Evolutionary conservation across 1,139 yeast genomes (phyloP).

Genomic region (Dujonia santamariae): DNA sequence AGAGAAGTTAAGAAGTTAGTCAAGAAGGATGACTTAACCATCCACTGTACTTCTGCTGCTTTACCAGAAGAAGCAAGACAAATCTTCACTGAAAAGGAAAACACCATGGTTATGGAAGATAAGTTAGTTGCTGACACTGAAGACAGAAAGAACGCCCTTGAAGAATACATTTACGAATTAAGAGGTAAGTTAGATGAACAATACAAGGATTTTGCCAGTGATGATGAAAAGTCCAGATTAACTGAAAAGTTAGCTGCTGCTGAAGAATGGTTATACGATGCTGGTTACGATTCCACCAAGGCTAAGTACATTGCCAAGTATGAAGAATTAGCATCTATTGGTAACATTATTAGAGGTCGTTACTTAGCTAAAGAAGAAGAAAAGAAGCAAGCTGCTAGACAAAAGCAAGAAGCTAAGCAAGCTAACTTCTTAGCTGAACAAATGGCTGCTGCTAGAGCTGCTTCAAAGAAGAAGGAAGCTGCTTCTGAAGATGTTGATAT

Average conservation of each 20-base stretch:
- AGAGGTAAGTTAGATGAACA: slow-evolving; percentile 96
- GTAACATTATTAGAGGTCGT: slow-evolving; percentile 95
- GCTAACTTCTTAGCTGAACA: slow-evolving; percentile 89
- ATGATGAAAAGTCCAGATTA: slow-evolving; percentile 82
- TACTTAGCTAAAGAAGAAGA: slow-evolving; percentile 93
- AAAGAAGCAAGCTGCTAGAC: slow-evolving; percentile 83
- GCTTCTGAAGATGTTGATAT: slow-evolving; percentile 40
- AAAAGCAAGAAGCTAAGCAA: slow-evolving; percentile 84
- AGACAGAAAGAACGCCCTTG: slow-evolving; percentile 96
- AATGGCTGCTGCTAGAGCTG: slow-evolving; percentile 76
- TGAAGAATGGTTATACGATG: slow-evolving; percentile 98
- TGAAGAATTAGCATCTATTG: slow-evolving; percentile 93
- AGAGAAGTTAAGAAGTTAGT: slow-evolving; percentile 90
- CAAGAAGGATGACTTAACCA: slow-evolving; percentile 76
- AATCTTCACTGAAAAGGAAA: slow-evolving; percentile 74
- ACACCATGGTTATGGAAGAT: slow-evolving; percentile 81
- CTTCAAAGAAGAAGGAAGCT: slow-evolving; percentile 24
- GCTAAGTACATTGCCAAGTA: slow-evolving; percentile 97
- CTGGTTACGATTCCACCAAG: slow-evolving; percentile 93
- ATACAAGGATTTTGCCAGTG: slow-evolving; percentile 84
- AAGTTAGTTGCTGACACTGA: slow-evolving; percentile 98
- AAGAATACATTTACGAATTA: slow-evolving; percentile 96
- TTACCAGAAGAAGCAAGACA: slow-evolving; percentile 59
- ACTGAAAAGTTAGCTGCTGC: slow-evolving; percentile 73
- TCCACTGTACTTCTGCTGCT: slow-evolving; percentile 60